Evolutionary conservation across 108 stramenopile genomes (phyloP).

Genomic region (Schizochytrium sp.): DNA sequence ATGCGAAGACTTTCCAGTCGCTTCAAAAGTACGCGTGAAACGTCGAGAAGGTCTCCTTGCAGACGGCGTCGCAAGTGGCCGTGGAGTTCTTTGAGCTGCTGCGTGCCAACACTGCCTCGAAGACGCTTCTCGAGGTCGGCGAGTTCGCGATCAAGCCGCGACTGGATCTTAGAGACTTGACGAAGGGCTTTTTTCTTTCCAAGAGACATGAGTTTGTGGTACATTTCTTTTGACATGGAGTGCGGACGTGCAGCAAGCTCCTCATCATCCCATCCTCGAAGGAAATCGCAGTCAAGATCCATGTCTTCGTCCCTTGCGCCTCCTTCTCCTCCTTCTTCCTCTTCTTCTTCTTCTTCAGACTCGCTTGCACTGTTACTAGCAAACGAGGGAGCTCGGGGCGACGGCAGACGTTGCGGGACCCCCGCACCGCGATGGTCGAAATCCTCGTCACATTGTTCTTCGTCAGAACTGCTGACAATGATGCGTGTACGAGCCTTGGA

Average conservation of each 20-base stretch:
- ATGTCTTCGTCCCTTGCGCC: neutral
- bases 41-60: neutral
- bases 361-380: too few relatives aligned
- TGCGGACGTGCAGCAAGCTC: neutral
- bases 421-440: too few relatives aligned
- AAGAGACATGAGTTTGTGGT: neutral
- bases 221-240: neutral
- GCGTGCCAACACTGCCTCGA: neutral
- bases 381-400: too few relatives aligned
- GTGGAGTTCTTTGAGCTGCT: neutral
- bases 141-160: neutral
- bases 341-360: too few relatives aligned
- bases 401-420: too few relatives aligned
- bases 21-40: neutral
- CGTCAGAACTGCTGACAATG: too few relatives aligned
- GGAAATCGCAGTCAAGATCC: neutral
- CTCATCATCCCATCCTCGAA: constrained; percentile 6
- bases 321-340: too few relatives aligned
- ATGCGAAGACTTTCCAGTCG: neutral
- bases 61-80: neutral
- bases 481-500: too few relatives aligned
- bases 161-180: neutral
- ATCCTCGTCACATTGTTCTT: too few relatives aligned
- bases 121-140: neutral
- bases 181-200: neutral